phyloP scores from a whole-genome alignment of 768 basidiomycete genomes.

The Russula sp. region DNA sequence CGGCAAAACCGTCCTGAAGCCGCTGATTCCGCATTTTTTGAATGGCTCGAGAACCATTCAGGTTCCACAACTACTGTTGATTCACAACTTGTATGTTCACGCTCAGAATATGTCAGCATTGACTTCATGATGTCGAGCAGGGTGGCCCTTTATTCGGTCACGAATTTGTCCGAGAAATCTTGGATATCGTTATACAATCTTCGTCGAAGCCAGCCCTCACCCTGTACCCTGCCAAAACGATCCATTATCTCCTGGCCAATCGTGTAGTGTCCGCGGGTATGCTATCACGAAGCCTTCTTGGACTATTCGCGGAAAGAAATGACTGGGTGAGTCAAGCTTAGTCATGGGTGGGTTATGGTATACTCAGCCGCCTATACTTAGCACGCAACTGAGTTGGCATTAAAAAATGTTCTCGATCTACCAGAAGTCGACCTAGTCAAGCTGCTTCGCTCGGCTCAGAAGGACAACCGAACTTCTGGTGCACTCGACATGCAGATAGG shows the following conservation, averaged over 20 bases:
- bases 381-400: slow-evolving; percentile 42
- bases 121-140: background rate
- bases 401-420: slow-evolving; percentile 54
- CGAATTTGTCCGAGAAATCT: slow-evolving; percentile 53
- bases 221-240: slow-evolving; percentile 51
- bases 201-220: slow-evolving; percentile 29
- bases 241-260: slow-evolving; percentile 52
- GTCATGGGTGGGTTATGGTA: background rate
- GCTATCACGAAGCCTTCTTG: slow-evolving; percentile 54
- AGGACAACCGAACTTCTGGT: slow-evolving; percentile 4
- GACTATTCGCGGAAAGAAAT: slow-evolving; percentile 42
- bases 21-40: slow-evolving; percentile 55
- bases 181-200: slow-evolving; percentile 46
- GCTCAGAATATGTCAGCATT: background rate
- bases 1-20: slow-evolving; percentile 40
- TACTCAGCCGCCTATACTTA: slow-evolving; percentile 8
- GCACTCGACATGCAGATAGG: slow-evolving; percentile 37
- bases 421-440: slow-evolving; percentile 59
- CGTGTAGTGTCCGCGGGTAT: slow-evolving; percentile 54
- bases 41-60: slow-evolving; percentile 42
- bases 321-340: slow-evolving; percentile 56
- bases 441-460: slow-evolving; percentile 41
- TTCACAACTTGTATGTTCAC: background rate
- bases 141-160: slow-evolving; percentile 32
- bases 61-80: background rate